Percentiles rank a stretch among this genome's conserved stretches.
phyloP scores from a whole-genome alignment of 768 basidiomycete genomes.

The Serendipita sp. region DNA sequence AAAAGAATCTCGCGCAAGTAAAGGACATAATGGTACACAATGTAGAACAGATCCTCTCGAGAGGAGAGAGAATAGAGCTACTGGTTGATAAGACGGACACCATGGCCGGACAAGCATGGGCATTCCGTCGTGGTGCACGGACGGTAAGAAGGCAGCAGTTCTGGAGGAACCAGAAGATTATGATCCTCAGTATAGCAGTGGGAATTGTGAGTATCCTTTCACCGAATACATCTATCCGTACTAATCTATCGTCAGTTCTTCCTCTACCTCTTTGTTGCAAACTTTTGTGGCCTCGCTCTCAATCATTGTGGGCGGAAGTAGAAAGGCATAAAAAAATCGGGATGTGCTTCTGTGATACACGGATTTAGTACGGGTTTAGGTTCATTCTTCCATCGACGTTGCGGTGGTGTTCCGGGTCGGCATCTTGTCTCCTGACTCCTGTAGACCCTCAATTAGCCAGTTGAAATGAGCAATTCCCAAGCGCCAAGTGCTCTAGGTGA shows the following conservation, averaged over 20 bases:
- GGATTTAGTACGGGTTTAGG: no score
- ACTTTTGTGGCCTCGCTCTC: conserved; percentile 76
- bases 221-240: conserved; percentile 11
- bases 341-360: no score
- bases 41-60: conserved; percentile 85
- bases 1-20: conserved; percentile 73
- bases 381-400: no score
- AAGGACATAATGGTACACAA: conserved; percentile 99
- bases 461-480: no score
- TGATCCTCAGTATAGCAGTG: conserved; percentile 56
- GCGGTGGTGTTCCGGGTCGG: no score
- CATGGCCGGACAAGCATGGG: conserved; percentile 87
- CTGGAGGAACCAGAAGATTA: conserved; percentile 67
- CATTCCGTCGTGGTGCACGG: conserved; percentile 79
- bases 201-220: conserved; percentile 36
- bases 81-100: conserved; percentile 95
- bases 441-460: no score
- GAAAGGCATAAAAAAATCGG: no score
- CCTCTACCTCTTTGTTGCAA: conserved; percentile 69
- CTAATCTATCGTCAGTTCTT: conserved; percentile 34
- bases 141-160: conserved; percentile 75
- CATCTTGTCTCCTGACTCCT: no score
- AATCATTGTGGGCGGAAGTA: conserved; percentile 35
- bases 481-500: no score
- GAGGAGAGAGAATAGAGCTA: conserved; percentile 91